phyloP scores from a whole-genome alignment of 805 yeast genomes.

The Candida coquimbonensis region DNA sequence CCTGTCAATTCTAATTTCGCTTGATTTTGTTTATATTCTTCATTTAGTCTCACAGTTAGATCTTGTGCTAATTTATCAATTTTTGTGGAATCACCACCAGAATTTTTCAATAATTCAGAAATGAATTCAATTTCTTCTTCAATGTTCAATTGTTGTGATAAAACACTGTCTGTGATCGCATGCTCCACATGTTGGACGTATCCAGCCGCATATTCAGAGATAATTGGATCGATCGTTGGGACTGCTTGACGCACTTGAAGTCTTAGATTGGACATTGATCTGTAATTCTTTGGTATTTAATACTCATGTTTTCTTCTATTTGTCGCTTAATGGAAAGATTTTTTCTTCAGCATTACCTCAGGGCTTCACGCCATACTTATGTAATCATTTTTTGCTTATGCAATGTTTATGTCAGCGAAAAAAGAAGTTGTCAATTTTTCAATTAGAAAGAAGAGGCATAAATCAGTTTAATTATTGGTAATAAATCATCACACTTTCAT shows the following conservation, averaged over 20 bases:
- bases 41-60: slow-evolving; percentile 41
- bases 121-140: slow-evolving; percentile 63
- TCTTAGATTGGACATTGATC: slow-evolving; percentile 30
- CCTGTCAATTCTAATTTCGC: slow-evolving; percentile 74
- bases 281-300: too few species aligned
- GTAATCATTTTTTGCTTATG: too few species aligned
- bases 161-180: slow-evolving; percentile 75
- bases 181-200: slow-evolving; percentile 77
- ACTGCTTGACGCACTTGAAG: slow-evolving; percentile 78
- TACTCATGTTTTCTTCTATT: too few species aligned
- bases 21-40: slow-evolving; percentile 56
- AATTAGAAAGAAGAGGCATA: too few species aligned
- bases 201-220: slow-evolving; percentile 84
- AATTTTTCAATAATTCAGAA: slow-evolving; percentile 57
- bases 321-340: too few species aligned
- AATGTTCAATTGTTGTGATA: slow-evolving; percentile 64
- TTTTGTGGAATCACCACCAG: slow-evolving; percentile 68
- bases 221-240: slow-evolving; percentile 79
- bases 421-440: too few species aligned
- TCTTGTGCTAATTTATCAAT: slow-evolving; percentile 42
- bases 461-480: too few species aligned
- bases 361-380: too few species aligned
- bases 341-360: too few species aligned
- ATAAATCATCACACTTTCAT: not conserved
- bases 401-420: too few species aligned